A percentile compares a stretch with the other conserved stretches of the same genome.
phyloP scores from a whole-genome alignment of 768 basidiomycete genomes.

The Trametes cingulata region DNA sequence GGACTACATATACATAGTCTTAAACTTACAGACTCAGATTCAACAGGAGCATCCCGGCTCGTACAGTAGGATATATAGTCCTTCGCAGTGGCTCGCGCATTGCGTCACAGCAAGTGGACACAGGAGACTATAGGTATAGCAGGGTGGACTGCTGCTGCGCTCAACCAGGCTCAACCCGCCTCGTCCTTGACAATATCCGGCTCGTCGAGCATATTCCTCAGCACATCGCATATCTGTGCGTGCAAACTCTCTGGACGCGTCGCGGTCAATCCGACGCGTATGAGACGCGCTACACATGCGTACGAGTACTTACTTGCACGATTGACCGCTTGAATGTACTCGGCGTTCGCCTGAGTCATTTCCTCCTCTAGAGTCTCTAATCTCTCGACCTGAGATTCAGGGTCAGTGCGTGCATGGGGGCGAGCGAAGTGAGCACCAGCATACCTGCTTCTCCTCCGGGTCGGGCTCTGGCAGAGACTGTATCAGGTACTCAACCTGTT shows the following conservation, averaged over 20 bases:
- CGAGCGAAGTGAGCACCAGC: constrained; percentile 14
- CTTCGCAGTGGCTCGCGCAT: no score
- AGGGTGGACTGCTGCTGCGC: no score
- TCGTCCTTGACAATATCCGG: constrained; percentile 22
- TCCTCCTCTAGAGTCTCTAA: constrained; percentile 67
- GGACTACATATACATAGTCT: no score
- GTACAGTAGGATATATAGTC: no score
- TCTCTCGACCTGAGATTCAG: constrained; percentile 55
- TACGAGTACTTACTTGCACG: constrained; percentile 49
- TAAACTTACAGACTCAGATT: no score
- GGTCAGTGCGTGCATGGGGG: neutral
- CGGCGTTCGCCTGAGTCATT: constrained; percentile 70
- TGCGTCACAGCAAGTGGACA: no score
- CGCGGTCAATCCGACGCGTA: neutral
- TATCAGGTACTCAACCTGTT: constrained; percentile 86
- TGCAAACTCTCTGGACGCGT: constrained; percentile 26
- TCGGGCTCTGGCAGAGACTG: constrained; percentile 78
- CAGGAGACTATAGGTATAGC: no score
- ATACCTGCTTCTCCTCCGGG: constrained; percentile 73
- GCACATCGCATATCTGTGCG: constrained; percentile 28
- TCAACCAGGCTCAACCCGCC: constrained; percentile 17
- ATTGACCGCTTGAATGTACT: constrained; percentile 70
- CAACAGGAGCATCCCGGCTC: no score
- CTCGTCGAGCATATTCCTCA: constrained; percentile 30
- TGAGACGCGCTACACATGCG: neutral